phyloP scores from a whole-genome alignment of 2,329 filamentous ascomycete species.

The Samsoniella hepiali region DNA sequence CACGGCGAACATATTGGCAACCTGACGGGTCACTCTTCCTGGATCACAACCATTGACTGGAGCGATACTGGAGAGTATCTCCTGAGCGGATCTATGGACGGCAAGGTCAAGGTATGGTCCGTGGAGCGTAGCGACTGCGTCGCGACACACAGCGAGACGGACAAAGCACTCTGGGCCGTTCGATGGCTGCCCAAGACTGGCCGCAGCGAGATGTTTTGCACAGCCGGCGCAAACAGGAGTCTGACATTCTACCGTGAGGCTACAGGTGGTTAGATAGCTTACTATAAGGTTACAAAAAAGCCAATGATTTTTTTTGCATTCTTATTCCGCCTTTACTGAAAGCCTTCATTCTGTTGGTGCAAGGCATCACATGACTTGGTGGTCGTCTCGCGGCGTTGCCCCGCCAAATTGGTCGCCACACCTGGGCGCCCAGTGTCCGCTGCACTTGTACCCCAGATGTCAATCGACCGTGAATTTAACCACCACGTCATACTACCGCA shows the following conservation, averaged over 20 bases:
- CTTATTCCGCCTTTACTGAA: neutral
- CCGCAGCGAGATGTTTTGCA: slow-evolving; percentile 71
- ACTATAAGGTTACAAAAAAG: neutral
- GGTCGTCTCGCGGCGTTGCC: slow-evolving; percentile 50
- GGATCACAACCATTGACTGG: slow-evolving; percentile 92
- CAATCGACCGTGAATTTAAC: slow-evolving; percentile 15
- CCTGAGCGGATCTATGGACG: slow-evolving; percentile 83
- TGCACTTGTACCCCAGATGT: neutral
- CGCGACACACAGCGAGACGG: slow-evolving; percentile 88
- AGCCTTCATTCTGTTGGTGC: neutral
- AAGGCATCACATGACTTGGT: slow-evolving; percentile 46
- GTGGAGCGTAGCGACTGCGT: slow-evolving; percentile 81
- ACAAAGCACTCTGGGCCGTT: slow-evolving; percentile 78
- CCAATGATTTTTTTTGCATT: neutral
- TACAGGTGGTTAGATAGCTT: slow-evolving; percentile 49
- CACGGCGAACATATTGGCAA: slow-evolving; percentile 92
- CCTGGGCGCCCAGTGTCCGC: neutral
- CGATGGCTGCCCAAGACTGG: slow-evolving; percentile 75
- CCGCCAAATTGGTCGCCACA: slow-evolving; percentile 40
- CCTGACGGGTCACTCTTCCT: slow-evolving; percentile 73
- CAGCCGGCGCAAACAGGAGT: slow-evolving; percentile 71
- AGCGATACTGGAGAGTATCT: slow-evolving; percentile 89
- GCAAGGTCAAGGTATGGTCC: slow-evolving; percentile 95
- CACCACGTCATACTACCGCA: slow-evolving; percentile 7
- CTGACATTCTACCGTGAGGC: slow-evolving; percentile 84